A percentile compares a stretch with the other conserved stretches of the same genome.
These are phyloP conservation scores for Nannochloropsis oceanica DNA, from an alignment of 108 stramenopile genomes.

Conservation along the genomic window DNA sequence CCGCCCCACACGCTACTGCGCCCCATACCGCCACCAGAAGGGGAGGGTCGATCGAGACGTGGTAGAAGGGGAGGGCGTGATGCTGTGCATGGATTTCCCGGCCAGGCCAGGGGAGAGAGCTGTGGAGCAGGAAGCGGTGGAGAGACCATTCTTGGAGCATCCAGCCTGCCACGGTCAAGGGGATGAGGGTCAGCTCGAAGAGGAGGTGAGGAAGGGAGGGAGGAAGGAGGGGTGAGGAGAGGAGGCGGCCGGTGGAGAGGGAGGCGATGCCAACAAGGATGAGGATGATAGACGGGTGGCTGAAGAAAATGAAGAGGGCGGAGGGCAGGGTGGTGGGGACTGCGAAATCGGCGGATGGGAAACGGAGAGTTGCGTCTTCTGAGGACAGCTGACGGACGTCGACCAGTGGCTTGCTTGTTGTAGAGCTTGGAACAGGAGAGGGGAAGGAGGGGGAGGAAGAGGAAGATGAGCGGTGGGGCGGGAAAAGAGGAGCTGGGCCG, in stretches of 20 bases:
- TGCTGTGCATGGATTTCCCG: constrained; percentile 14
- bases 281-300: neutral
- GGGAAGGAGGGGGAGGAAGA: neutral
- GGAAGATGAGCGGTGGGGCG: neutral
- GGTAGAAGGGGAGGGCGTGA: constrained; percentile 16
- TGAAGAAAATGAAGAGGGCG: neutral
- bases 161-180: constrained; percentile 10
- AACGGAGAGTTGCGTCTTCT: neutral
- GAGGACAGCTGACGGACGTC: neutral
- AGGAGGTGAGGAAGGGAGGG: neutral
- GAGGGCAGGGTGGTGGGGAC: neutral
- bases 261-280: neutral
- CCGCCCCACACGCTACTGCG: neutral
- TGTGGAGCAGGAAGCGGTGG: constrained; percentile 20
- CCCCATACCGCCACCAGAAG: constrained; percentile 10
- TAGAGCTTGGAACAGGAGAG: neutral
- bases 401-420: neutral
- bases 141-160: constrained; percentile 26
- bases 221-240: neutral
- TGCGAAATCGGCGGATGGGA: neutral
- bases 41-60: constrained; percentile 18
- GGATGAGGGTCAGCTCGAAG: neutral
- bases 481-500: neutral
- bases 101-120: constrained; percentile 4
- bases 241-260: neutral